Conservation (phyloP, 2,329 filamentous ascomycete genomes). For the Coniochaeta sp. region DNA sequence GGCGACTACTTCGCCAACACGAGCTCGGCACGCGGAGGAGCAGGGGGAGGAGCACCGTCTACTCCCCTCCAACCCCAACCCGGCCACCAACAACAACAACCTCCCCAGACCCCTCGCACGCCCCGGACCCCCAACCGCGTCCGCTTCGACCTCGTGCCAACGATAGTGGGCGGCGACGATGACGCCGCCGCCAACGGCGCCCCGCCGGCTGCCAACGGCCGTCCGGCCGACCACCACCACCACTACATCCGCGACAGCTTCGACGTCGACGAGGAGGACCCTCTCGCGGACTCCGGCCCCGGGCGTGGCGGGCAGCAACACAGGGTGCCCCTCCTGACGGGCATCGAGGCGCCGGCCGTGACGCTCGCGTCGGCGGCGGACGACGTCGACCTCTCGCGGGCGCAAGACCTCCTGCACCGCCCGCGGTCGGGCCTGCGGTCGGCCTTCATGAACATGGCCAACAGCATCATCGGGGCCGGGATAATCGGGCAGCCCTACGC, state of each 20-base stretch:
- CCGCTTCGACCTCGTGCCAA: constrained; percentile 58
- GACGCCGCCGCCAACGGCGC: too few species aligned
- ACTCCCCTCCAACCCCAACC: constrained; percentile 1
- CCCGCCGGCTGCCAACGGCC: constrained; percentile 9
- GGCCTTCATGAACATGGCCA: constrained; percentile 99
- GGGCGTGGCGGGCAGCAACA: too few species aligned
- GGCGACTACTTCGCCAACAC: constrained; percentile 1
- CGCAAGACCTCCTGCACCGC: constrained; percentile 48
- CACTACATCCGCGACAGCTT: constrained; percentile 18
- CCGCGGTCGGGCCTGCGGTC: constrained; percentile 80
- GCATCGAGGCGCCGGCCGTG: constrained; percentile 74
- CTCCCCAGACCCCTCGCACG: constrained; percentile 25
- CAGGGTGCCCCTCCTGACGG: constrained; percentile 69
- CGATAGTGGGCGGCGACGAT: constrained; percentile 24
- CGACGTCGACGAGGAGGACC: constrained; percentile 25
- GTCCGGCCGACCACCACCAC: constrained; percentile 7
- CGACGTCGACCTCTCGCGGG: constrained; percentile 38
- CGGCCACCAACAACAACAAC: background rate
- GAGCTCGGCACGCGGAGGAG: background rate
- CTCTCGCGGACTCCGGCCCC: constrained; percentile 10
- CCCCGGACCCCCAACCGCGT: constrained; percentile 65
- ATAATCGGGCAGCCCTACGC: constrained; percentile 89
- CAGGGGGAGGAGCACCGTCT: too few species aligned
- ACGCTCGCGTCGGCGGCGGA: constrained; percentile 49
- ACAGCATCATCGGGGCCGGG: constrained; percentile 82